Evolutionary conservation across 2,329 filamentous ascomycete genomes (phyloP).

Genomic region (Calonectria hawksworthii): DNA sequence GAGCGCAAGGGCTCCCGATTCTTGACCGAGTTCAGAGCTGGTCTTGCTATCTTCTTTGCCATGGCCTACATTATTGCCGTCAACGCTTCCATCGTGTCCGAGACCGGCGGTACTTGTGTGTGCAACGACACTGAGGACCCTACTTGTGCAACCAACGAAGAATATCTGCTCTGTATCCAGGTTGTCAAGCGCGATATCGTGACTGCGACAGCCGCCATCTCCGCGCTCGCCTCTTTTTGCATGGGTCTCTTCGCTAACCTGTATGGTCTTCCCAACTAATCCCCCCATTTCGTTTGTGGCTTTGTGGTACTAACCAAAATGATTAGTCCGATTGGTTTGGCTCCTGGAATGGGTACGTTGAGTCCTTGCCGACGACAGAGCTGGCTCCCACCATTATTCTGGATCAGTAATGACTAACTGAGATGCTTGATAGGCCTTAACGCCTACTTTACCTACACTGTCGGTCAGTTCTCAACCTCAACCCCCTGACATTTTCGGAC

Average conservation of each 20-base stretch:
- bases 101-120: constrained; percentile 82
- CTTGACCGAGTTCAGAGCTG: constrained; percentile 87
- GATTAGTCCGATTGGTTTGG: constrained; percentile 53
- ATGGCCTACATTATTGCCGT: constrained; percentile 70
- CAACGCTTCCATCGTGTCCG: constrained; percentile 68
- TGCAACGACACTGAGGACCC: constrained; percentile 70
- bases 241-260: constrained; percentile 89
- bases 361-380: neutral
- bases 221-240: constrained; percentile 82
- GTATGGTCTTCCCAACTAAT: constrained; percentile 50
- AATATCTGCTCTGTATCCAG: constrained; percentile 74
- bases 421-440: constrained; percentile 69
- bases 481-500: neutral
- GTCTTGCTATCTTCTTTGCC: constrained; percentile 83
- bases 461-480: constrained; percentile 45
- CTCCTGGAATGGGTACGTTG: constrained; percentile 59
- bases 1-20: constrained; percentile 83
- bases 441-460: constrained; percentile 86
- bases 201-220: constrained; percentile 87
- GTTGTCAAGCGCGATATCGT: constrained; percentile 83
- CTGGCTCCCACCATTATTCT: neutral
- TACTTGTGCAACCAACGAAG: constrained; percentile 65
- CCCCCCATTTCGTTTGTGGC: neutral
- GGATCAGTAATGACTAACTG: constrained; percentile 17
- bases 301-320: constrained; percentile 11